These are phyloP conservation scores for Dalbergia cultrata DNA, from an alignment of 306 rosid genomes.

Conservation along the genomic window DNA sequence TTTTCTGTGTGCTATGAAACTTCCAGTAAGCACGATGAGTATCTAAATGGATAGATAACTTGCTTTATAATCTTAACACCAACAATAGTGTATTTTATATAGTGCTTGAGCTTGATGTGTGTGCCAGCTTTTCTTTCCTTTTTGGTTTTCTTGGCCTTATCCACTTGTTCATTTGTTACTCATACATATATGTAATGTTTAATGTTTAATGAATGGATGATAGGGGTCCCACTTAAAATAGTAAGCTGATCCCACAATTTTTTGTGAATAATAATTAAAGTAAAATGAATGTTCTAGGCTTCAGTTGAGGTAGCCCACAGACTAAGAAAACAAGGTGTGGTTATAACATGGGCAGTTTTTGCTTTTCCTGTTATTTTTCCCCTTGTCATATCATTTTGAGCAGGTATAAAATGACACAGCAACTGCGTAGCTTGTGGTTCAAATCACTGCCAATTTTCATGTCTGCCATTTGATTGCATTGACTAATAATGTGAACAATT, in stretches of 20 bases:
- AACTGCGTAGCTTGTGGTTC: background rate
- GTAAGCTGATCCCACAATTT: background rate
- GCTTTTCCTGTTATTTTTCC: background rate
- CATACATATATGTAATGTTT: no score
- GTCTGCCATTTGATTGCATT: background rate
- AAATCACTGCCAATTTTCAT: background rate
- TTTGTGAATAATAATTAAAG: background rate
- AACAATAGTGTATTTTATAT: background rate
- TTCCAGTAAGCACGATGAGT: background rate
- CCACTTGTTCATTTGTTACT: background rate
- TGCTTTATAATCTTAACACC: background rate
- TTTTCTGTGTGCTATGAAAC: background rate
- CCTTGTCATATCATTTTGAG: background rate
- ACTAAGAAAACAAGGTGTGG: slow-evolving; percentile 23
- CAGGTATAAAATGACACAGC: background rate
- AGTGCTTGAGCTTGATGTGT: background rate
- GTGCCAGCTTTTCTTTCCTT: background rate
- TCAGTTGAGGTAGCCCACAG: slow-evolving; percentile 33
- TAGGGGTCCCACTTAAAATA: slow-evolving; percentile 36
- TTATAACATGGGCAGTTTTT: background rate
- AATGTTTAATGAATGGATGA: background rate
- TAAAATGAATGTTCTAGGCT: slow-evolving; percentile 10
- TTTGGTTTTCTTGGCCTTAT: slow-evolving; percentile 47
- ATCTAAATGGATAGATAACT: background rate
- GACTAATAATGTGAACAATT: background rate